phyloP scores from a whole-genome alignment of 495 filamentous ascomycete species.

The Cairneyella variabilis region DNA sequence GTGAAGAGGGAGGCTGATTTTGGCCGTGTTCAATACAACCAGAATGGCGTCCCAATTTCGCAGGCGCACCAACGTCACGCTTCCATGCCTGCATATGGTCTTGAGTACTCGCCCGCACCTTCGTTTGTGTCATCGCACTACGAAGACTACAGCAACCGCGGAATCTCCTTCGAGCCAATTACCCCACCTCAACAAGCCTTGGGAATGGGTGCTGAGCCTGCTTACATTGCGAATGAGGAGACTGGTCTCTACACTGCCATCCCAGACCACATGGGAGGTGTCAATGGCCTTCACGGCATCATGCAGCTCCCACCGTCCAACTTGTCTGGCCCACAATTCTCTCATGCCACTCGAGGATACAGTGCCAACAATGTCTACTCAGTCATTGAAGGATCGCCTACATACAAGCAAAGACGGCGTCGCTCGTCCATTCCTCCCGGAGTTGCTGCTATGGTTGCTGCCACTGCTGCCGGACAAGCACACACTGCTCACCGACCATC shows the following conservation, averaged over 20 bases:
- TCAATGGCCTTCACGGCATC: constrained; percentile 69
- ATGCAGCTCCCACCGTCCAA: constrained; percentile 90
- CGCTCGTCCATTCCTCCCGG: constrained; percentile 86
- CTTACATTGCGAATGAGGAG: constrained; percentile 97
- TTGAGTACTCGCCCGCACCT: constrained; percentile 96
- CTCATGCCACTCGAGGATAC: constrained; percentile 56
- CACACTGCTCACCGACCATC: constrained; percentile 64
- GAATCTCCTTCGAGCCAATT: constrained; percentile 92
- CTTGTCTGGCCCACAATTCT: constrained; percentile 70
- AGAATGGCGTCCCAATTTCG: constrained; percentile 79
- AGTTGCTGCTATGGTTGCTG: constrained; percentile 59
- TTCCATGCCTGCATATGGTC: constrained; percentile 88
- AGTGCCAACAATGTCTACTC: constrained; percentile 81
- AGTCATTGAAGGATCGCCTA: constrained; percentile 94
- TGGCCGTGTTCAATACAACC: constrained; percentile 75
- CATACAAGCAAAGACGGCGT: constrained; percentile 94
- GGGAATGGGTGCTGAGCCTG: constrained; percentile 75
- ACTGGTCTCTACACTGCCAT: constrained; percentile 93
- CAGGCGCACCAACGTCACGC: constrained; percentile 86
- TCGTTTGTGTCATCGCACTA: constrained; percentile 96
- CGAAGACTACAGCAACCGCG: constrained; percentile 95
- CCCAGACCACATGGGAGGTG: constrained; percentile 64
- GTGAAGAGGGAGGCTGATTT: constrained; percentile 84
- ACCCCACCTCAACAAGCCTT: constrained; percentile 90
- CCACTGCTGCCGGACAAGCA: constrained; percentile 40